Conservation (phyloP, 441 rosid species). For the Mallotus repandus region DNA sequence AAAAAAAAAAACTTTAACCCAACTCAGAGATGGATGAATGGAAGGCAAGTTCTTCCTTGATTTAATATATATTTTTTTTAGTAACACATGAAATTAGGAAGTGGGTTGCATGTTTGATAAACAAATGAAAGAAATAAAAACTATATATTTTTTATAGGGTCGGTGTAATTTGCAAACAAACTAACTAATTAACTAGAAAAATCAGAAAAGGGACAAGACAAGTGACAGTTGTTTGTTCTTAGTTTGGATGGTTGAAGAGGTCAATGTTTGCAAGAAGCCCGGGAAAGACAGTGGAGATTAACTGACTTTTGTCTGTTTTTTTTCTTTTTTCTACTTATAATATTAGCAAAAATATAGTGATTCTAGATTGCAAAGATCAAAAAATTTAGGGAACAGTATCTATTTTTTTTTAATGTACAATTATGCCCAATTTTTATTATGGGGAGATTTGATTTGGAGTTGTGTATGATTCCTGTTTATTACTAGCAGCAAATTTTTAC, state of each 20-base stretch:
- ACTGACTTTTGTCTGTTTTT: slow-evolving; percentile 10
- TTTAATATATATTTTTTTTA: too few species aligned
- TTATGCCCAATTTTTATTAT: not conserved
- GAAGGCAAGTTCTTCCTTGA: not conserved
- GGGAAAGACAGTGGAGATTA: slow-evolving; percentile 23
- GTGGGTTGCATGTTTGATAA: slow-evolving; percentile 31
- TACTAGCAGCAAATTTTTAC: too few species aligned
- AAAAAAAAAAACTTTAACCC: too few species aligned
- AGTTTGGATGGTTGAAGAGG: slow-evolving; percentile 25
- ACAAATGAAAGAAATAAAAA: not conserved
- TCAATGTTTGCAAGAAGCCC: slow-evolving; percentile 24
- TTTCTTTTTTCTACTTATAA: not conserved
- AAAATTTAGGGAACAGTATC: not conserved
- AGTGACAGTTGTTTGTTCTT: not conserved
- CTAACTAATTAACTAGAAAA: not conserved
- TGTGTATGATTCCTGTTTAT: too few species aligned
- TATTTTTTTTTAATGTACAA: not conserved
- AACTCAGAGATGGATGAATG: not conserved
- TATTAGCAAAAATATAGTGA: not conserved
- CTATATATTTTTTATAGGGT: not conserved
- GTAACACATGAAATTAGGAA: not conserved
- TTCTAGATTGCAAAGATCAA: not conserved
- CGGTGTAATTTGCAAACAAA: not conserved
- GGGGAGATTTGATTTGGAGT: too few species aligned
- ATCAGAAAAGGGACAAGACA: not conserved